Conservation (phyloP, 208 protist genomes). For the Trypanosoma grayi region DNA sequence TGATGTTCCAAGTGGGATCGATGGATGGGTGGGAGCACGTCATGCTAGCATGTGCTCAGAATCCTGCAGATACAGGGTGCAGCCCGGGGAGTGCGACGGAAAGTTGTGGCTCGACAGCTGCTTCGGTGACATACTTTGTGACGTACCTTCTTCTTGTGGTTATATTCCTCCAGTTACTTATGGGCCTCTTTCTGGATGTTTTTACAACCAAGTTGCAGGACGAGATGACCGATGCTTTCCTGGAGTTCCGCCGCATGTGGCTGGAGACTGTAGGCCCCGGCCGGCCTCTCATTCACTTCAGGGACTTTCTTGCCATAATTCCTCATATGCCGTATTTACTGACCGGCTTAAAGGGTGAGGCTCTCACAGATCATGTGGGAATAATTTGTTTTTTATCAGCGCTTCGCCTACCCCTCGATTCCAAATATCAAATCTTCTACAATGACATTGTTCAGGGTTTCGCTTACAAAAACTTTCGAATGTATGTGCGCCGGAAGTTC, state of each 20-base stretch:
- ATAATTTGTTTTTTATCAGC: conserved; percentile 33
- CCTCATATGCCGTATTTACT: not conserved
- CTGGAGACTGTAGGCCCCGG: conserved; percentile 15
- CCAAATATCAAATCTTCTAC: conserved; percentile 29
- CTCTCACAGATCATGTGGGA: conserved; percentile 9
- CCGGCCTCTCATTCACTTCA: not conserved
- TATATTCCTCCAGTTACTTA: conserved; percentile 24
- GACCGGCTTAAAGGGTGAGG: not conserved
- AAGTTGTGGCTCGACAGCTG: not conserved
- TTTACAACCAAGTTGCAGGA: conserved; percentile 23
- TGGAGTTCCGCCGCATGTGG: conserved; percentile 31
- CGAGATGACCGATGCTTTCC: conserved; percentile 26
- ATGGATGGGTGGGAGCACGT: conserved; percentile 41
- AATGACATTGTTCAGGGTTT: conserved; percentile 33
- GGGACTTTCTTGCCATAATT: not conserved
- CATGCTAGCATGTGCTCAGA: conserved; percentile 23
- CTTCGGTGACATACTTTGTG: conserved; percentile 28
- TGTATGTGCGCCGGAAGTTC: not conserved
- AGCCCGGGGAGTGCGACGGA: not conserved
- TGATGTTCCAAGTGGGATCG: conserved; percentile 57
- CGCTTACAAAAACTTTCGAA: conserved; percentile 18
- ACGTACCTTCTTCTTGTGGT: conserved; percentile 19
- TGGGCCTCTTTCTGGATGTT: conserved; percentile 21
- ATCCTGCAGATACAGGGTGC: conserved; percentile 1
- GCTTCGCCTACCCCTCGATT: conserved; percentile 34